Evolutionary conservation across 768 basidiomycete species (phyloP).

Genomic region (Termitomyces sp.): DNA sequence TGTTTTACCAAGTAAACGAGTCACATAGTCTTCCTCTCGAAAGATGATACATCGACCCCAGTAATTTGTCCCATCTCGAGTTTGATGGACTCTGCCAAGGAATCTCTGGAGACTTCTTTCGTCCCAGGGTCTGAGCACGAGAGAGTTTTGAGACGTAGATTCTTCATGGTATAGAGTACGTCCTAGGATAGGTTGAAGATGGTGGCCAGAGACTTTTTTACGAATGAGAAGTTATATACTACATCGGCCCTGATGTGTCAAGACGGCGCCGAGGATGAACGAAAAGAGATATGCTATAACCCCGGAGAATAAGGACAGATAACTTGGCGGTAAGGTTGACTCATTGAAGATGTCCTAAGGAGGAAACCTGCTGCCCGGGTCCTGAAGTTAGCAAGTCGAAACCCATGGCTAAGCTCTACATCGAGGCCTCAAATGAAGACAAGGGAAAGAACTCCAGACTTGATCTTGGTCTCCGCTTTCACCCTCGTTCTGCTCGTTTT

Average conservation of each 20-base stretch:
- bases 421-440: neutral
- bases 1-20: constrained; percentile 2
- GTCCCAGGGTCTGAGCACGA: constrained; percentile 11
- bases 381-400: constrained; percentile 5
- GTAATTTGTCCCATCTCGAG: constrained; percentile 7
- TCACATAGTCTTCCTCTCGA: constrained; percentile 35
- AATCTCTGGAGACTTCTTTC: constrained; percentile 7
- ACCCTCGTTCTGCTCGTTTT: neutral
- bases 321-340: constrained; percentile 12
- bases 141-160: constrained; percentile 2
- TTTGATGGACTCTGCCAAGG: constrained; percentile 11
- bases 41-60: constrained; percentile 18
- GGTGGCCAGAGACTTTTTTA: neutral
- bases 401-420: neutral
- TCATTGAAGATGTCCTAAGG: constrained; percentile 7
- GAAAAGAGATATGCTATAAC: constrained; percentile 12
- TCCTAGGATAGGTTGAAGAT: neutral
- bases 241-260: constrained; percentile 1
- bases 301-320: constrained; percentile 9
- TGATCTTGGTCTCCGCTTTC: neutral
- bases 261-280: constrained; percentile 4
- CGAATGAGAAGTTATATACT: constrained; percentile 10
- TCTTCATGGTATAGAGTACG: constrained; percentile 7
- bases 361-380: neutral
- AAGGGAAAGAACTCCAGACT: neutral